Conservation (phyloP, 2,329 filamentous ascomycete genomes). For the Sphaerulina populicola region DNA sequence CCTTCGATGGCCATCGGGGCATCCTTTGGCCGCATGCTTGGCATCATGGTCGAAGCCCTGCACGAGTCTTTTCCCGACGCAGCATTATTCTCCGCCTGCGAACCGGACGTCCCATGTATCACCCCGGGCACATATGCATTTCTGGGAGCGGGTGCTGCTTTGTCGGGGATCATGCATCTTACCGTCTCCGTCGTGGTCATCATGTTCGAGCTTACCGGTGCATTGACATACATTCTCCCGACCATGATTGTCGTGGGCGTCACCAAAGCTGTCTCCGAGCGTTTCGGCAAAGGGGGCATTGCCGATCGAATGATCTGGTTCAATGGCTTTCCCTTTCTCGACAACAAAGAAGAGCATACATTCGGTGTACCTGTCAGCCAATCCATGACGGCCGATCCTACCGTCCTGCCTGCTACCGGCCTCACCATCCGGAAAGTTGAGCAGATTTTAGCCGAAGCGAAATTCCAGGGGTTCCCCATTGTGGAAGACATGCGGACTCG, state of each 20-base stretch:
- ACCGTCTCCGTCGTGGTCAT: slow-evolving; percentile 96
- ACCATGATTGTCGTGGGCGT: slow-evolving; percentile 99
- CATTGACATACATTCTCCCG: slow-evolving; percentile 88
- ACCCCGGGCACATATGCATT: slow-evolving; percentile 97
- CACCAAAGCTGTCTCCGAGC: slow-evolving; percentile 83
- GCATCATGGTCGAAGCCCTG: slow-evolving; percentile 83
- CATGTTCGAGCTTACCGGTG: slow-evolving; percentile 98
- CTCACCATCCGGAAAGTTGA: slow-evolving; percentile 71
- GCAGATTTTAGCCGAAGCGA: slow-evolving; percentile 63
- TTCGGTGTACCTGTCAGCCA: slow-evolving; percentile 90
- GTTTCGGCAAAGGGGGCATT: slow-evolving; percentile 92
- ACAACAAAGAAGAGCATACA: slow-evolving; percentile 95
- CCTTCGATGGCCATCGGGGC: slow-evolving; percentile 97
- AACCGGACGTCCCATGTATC: slow-evolving; percentile 88
- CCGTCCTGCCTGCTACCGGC: slow-evolving; percentile 64
- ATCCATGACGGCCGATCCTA: slow-evolving; percentile 66
- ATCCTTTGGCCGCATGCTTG: slow-evolving; percentile 86
- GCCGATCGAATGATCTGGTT: slow-evolving; percentile 99
- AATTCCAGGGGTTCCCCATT: slow-evolving; percentile 88
- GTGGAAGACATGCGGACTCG: slow-evolving; percentile 65
- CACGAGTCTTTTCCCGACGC: slow-evolving; percentile 76
- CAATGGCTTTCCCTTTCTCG: slow-evolving; percentile 91
- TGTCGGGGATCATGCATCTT: slow-evolving; percentile 97
- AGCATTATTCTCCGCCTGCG: slow-evolving; percentile 78
- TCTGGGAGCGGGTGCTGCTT: slow-evolving; percentile 78